Percentiles rank a stretch among this genome's conserved stretches.
phyloP scores from a whole-genome alignment of 495 filamentous ascomycete species.

The Pyrenula massariospora region DNA sequence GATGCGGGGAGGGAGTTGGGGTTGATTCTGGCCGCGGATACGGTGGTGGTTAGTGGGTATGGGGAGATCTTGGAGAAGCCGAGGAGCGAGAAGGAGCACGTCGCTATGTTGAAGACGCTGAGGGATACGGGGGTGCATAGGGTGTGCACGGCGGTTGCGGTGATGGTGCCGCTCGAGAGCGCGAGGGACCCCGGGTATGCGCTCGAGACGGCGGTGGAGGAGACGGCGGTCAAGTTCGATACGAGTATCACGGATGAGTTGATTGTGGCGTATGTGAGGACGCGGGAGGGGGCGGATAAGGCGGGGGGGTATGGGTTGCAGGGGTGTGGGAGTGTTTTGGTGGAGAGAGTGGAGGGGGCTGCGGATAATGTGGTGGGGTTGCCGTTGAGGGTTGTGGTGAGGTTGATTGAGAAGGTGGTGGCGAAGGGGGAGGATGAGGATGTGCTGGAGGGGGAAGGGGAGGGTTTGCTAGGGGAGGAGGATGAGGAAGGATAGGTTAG shows the following conservation, averaged over 20 bases:
- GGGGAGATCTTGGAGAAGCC: slow-evolving; percentile 88
- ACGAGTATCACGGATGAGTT: slow-evolving; percentile 64
- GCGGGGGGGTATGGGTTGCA: slow-evolving; percentile 94
- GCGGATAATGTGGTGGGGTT: slow-evolving; percentile 96
- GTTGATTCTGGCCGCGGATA: slow-evolving; percentile 85
- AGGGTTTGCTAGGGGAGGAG: slow-evolving; percentile 6
- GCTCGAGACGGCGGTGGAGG: slow-evolving; percentile 69
- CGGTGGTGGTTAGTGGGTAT: slow-evolving; percentile 64
- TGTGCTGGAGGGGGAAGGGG: slow-evolving; percentile 13
- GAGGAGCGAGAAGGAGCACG: slow-evolving; percentile 62
- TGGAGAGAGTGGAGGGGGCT: slow-evolving; percentile 79
- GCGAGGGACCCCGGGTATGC: slow-evolving; percentile 74
- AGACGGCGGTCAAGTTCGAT: slow-evolving; percentile 76
- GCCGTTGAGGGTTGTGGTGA: slow-evolving; percentile 68
- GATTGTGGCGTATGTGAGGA: slow-evolving; percentile 76
- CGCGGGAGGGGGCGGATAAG: slow-evolving; percentile 89
- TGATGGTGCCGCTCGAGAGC: slow-evolving; percentile 66
- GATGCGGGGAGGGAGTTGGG: slow-evolving; percentile 59
- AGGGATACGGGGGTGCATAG: slow-evolving; percentile 64
- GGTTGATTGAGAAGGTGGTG: slow-evolving; percentile 75
- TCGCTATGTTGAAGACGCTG: slow-evolving; percentile 68
- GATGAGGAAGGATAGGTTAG: slow-evolving; percentile 24
- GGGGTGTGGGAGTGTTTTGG: slow-evolving; percentile 70
- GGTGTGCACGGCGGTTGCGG: slow-evolving; percentile 72
- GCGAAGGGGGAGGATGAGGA: slow-evolving; percentile 43